phyloP scores from a whole-genome alignment of 2,329 filamentous ascomycete genomes.

The Massarina eburnea region DNA sequence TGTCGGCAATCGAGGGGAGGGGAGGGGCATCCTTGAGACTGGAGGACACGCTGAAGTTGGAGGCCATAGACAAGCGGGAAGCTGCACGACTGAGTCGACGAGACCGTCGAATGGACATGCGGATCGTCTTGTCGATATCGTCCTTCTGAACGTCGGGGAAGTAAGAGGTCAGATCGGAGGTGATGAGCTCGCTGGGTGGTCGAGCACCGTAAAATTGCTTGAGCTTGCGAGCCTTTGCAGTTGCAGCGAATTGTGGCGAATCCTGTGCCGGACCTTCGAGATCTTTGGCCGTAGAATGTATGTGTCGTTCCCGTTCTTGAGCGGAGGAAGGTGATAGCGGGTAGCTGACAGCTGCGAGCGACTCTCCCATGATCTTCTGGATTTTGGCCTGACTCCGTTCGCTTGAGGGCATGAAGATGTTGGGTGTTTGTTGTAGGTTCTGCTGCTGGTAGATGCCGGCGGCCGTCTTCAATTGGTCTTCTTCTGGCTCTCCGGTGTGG shows the following conservation, averaged over 20 bases:
- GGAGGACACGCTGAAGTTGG: constrained; percentile 89
- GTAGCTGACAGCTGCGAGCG: constrained; percentile 80
- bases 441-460: constrained; percentile 90
- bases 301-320: constrained; percentile 67
- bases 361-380: constrained; percentile 85
- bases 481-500: constrained; percentile 86
- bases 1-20: constrained; percentile 92
- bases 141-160: constrained; percentile 94
- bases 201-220: constrained; percentile 88
- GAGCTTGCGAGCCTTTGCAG: constrained; percentile 56
- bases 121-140: constrained; percentile 93
- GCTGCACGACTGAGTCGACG: constrained; percentile 90
- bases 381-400: constrained; percentile 84
- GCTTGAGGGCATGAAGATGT: constrained; percentile 60
- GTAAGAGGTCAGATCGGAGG: constrained; percentile 92
- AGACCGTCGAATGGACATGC: constrained; percentile 87
- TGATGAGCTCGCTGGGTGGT: constrained; percentile 95
- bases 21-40: constrained; percentile 91
- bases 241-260: constrained; percentile 43
- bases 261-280: constrained; percentile 45
- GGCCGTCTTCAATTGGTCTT: constrained; percentile 81
- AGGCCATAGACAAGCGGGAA: constrained; percentile 89
- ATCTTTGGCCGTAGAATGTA: constrained; percentile 55
- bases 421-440: constrained; percentile 68
- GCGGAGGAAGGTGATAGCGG: constrained; percentile 79